phyloP scores from a whole-genome alignment of 1,284 basidiomycete genomes.

The Naganishia albida region DNA sequence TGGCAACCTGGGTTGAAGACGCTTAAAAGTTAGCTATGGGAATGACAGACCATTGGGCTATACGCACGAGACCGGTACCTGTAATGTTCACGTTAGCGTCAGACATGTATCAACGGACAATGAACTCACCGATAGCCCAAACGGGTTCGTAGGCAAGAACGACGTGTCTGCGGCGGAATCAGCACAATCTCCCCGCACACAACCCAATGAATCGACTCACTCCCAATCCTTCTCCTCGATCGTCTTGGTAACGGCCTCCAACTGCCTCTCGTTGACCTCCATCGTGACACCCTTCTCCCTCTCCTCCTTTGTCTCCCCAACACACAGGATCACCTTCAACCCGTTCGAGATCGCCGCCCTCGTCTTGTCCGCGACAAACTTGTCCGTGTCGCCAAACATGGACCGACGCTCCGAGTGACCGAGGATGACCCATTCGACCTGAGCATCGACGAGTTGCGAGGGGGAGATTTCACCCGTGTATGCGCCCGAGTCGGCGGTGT shows the following conservation, averaged over 20 bases:
- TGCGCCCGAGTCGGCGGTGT: constrained; percentile 80
- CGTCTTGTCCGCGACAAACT: constrained; percentile 82
- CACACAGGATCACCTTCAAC: constrained; percentile 89
- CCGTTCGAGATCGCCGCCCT: constrained; percentile 71
- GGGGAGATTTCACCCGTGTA: constrained; percentile 95
- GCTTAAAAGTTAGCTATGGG: background rate
- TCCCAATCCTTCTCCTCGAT: constrained; percentile 74
- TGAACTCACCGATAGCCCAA: constrained; percentile 82
- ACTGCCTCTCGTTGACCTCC: constrained; percentile 77
- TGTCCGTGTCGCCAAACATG: constrained; percentile 85
- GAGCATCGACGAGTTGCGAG: constrained; percentile 78
- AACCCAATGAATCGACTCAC: constrained; percentile 56
- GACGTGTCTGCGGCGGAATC: constrained; percentile 64
- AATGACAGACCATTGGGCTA: too few species aligned
- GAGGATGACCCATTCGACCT: constrained; percentile 88
- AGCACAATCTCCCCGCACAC: background rate
- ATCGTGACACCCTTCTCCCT: constrained; percentile 79
- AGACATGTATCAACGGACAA: background rate
- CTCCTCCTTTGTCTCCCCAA: constrained; percentile 90
- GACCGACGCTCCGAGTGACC: constrained; percentile 97
- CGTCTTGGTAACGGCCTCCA: constrained; percentile 70
- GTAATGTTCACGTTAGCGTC: background rate
- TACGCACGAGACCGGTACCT: constrained; percentile 26
- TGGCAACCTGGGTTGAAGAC: constrained; percentile 87
- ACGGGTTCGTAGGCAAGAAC: constrained; percentile 97